Evolutionary conservation across 768 basidiomycete genomes (phyloP).

Genomic region (Nidula microcarpa): DNA sequence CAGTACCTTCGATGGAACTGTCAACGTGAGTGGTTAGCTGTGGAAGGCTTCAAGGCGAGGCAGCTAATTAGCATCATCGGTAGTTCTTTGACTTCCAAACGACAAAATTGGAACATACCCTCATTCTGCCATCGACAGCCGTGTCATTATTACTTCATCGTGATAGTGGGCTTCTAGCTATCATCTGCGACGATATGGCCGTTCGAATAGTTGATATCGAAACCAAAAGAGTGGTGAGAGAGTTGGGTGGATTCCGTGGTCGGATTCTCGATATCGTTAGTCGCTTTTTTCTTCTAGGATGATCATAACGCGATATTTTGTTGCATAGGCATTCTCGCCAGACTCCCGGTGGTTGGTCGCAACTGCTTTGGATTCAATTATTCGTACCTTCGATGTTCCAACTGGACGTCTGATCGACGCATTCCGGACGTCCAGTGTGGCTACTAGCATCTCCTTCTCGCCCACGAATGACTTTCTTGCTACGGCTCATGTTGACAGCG

Average conservation of each 20-base stretch:
- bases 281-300: constrained; percentile 2
- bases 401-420: constrained; percentile 90
- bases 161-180: constrained; percentile 81
- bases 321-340: constrained; percentile 80
- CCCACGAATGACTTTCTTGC: constrained; percentile 96
- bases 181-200: constrained; percentile 80
- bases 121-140: constrained; percentile 65
- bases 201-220: constrained; percentile 91
- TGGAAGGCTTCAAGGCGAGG: not conserved
- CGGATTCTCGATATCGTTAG: constrained; percentile 87
- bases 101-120: constrained; percentile 63
- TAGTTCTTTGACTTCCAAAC: constrained; percentile 98
- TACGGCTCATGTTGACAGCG: constrained; percentile 89
- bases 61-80: not conserved
- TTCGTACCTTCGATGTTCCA: constrained; percentile 95
- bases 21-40: constrained; percentile 60
- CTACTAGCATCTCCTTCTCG: constrained; percentile 89
- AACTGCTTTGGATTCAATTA: constrained; percentile 85
- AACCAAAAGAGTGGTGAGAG: constrained; percentile 83
- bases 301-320: not conserved
- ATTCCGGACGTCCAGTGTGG: constrained; percentile 83
- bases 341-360: constrained; percentile 93
- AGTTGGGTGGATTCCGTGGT: constrained; percentile 78
- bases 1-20: constrained; percentile 82
- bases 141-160: constrained; percentile 75